phyloP scores from a whole-genome alignment of 1,284 basidiomycete species.

The Austroboletus niveus region DNA sequence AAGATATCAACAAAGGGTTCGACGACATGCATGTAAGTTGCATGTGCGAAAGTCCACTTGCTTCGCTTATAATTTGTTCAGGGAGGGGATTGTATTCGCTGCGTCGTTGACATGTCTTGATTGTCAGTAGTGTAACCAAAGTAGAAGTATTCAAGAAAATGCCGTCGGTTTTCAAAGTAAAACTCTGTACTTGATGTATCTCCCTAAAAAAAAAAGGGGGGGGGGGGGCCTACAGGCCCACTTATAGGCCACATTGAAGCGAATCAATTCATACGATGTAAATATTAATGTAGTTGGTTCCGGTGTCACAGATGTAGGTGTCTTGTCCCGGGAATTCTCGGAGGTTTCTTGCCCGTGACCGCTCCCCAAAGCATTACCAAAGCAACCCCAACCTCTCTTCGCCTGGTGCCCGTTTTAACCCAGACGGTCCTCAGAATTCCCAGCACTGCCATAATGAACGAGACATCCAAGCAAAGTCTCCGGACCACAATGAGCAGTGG shows the following conservation, averaged over 20 bases:
- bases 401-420: conserved; percentile 64
- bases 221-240: not conserved
- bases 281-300: conserved; percentile 2
- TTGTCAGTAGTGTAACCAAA: not conserved
- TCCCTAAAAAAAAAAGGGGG: not conserved
- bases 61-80: conserved; percentile 30
- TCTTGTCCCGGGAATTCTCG: conserved; percentile 51
- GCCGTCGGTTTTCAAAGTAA: too few species aligned
- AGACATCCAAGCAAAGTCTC: conserved; percentile 69
- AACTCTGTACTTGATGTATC: not conserved
- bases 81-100: conserved; percentile 90
- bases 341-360: conserved; percentile 52
- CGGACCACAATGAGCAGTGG: conserved; percentile 65
- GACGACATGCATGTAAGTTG: conserved; percentile 89
- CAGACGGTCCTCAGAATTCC: conserved; percentile 56
- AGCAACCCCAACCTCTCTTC: conserved; percentile 63
- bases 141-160: too few species aligned
- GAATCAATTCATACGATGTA: conserved; percentile 1
- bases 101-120: conserved; percentile 78
- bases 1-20: conserved; percentile 87
- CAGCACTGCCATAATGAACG: conserved; percentile 63
- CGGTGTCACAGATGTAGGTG: conserved; percentile 13
- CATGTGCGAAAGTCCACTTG: not conserved
- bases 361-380: conserved; percentile 67
- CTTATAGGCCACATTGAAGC: not conserved